phyloP scores from a whole-genome alignment of 2,329 filamentous ascomycete genomes.

The Aspergillus sp. region DNA sequence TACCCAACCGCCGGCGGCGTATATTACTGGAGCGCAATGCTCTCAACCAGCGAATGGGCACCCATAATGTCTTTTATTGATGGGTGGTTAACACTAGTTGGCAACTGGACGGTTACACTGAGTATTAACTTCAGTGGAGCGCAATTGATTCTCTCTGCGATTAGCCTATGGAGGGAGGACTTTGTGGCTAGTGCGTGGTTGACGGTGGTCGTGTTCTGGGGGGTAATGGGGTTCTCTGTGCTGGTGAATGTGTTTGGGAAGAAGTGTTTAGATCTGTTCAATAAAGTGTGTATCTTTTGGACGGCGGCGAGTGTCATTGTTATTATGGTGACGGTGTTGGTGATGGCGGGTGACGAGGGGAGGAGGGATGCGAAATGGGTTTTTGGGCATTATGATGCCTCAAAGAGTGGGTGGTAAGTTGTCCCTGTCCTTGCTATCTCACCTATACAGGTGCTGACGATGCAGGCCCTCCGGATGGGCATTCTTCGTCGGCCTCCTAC shows the following conservation, averaged over 20 bases:
- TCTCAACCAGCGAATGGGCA: conserved; percentile 58
- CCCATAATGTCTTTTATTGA: conserved; percentile 63
- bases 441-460: conserved; percentile 1
- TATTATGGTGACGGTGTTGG: conserved; percentile 57
- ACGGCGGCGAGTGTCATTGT: conserved; percentile 60
- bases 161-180: conserved; percentile 63
- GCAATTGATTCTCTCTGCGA: conserved; percentile 60
- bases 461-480: conserved; percentile 59
- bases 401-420: conserved; percentile 53
- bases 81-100: conserved; percentile 65
- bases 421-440: not conserved
- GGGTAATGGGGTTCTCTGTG: conserved; percentile 60
- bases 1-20: conserved; percentile 63
- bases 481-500: conserved; percentile 64
- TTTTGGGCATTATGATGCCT: conserved; percentile 62
- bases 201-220: conserved; percentile 66
- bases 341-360: conserved; percentile 49
- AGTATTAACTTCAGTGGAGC: conserved; percentile 68
- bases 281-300: conserved; percentile 69
- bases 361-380: conserved; percentile 56
- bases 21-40: conserved; percentile 66
- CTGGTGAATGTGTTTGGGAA: conserved; percentile 59
- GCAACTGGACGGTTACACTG: conserved; percentile 63
- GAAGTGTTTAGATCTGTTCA: conserved; percentile 59
- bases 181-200: conserved; percentile 63